phyloP scores from a whole-genome alignment of 2,329 filamentous ascomycete species.

The Aspergillus floridensis region DNA sequence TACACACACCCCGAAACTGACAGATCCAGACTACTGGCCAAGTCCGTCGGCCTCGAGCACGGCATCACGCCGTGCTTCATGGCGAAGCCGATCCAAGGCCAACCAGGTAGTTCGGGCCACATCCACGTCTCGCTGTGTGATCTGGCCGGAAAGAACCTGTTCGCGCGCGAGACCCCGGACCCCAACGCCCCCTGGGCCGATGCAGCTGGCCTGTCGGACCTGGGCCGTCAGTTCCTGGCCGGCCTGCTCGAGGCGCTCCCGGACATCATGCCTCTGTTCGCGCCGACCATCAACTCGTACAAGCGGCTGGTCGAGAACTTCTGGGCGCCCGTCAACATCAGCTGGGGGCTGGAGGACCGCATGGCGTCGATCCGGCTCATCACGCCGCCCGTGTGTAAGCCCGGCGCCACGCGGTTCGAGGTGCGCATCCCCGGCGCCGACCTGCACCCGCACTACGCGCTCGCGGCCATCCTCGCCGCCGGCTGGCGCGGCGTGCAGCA shows the following conservation, averaged over 20 bases:
- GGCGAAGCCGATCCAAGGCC: slow-evolving; percentile 86
- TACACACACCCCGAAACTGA: neutral
- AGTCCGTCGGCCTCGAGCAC: slow-evolving; percentile 77
- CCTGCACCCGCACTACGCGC: slow-evolving; percentile 80
- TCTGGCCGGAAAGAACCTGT: slow-evolving; percentile 72
- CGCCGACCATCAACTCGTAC: slow-evolving; percentile 93
- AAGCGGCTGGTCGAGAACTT: slow-evolving; percentile 97
- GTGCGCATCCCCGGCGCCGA: slow-evolving; percentile 62
- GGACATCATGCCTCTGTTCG: slow-evolving; percentile 90
- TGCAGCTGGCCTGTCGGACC: slow-evolving; percentile 73
- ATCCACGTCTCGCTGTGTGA: slow-evolving; percentile 88
- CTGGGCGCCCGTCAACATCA: slow-evolving; percentile 95
- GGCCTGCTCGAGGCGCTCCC: slow-evolving; percentile 83
- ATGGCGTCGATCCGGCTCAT: slow-evolving; percentile 87
- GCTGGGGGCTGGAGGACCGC: slow-evolving; percentile 91
- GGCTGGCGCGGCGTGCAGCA: slow-evolving; percentile 92
- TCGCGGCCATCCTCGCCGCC: slow-evolving; percentile 80
- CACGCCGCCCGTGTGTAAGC: slow-evolving; percentile 80
- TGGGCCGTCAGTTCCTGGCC: slow-evolving; percentile 90
- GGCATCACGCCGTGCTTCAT: slow-evolving; percentile 96
- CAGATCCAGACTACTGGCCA: slow-evolving; percentile 66
- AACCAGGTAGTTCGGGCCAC: slow-evolving; percentile 91
- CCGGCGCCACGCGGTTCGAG: slow-evolving; percentile 45
- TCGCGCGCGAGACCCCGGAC: slow-evolving; percentile 70
- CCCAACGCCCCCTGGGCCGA: slow-evolving; percentile 68